A percentile compares a stretch with the other conserved stretches of the same genome.
Evolutionary conservation across 208 protist species (phyloP).

Genomic region (Wallacemonas rigidus): DNA sequence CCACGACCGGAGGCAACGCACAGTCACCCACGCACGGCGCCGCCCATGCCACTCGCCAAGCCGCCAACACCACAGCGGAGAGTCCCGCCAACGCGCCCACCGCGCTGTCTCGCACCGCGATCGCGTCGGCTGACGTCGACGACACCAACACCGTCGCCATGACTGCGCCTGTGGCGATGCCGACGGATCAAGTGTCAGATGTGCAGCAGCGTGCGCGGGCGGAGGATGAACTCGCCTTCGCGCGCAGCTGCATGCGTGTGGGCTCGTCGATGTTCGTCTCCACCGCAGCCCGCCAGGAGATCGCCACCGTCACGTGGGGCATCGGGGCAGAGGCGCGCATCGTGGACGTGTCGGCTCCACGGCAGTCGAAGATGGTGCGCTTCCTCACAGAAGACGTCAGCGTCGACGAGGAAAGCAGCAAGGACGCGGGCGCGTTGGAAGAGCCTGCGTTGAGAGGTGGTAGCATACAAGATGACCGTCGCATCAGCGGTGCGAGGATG

Average conservation of each 20-base stretch:
- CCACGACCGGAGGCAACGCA: neutral
- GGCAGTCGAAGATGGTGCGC: neutral
- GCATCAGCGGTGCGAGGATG: too few relatives aligned
- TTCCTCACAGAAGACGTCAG: neutral
- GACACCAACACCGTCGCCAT: too few relatives aligned
- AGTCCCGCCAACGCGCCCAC: neutral
- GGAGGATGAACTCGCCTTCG: slow-evolving; percentile 22
- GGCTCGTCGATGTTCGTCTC: slow-evolving; percentile 13
- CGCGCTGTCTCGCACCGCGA: neutral
- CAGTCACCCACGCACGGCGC: neutral
- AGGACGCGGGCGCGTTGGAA: too few relatives aligned
- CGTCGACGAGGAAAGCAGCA: neutral
- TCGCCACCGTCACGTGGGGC: slow-evolving; percentile 59
- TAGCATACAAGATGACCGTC: too few relatives aligned
- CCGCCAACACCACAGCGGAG: too few relatives aligned
- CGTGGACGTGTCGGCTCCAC: slow-evolving; percentile 20
- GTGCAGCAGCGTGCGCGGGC: neutral
- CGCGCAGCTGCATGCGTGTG: slow-evolving; percentile 20
- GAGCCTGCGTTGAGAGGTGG: too few relatives aligned
- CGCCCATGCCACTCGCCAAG: too few relatives aligned
- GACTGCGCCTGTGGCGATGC: too few relatives aligned
- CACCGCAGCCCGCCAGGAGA: slow-evolving; percentile 13
- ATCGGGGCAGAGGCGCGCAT: slow-evolving; percentile 49
- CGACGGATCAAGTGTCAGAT: too few relatives aligned
- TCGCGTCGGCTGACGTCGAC: neutral